Evolutionary conservation across 164 flowering plant genomes (phyloP), one percentile per base, ranked within the genome.

Genomic region (Chimonanthus praecox): DNA sequence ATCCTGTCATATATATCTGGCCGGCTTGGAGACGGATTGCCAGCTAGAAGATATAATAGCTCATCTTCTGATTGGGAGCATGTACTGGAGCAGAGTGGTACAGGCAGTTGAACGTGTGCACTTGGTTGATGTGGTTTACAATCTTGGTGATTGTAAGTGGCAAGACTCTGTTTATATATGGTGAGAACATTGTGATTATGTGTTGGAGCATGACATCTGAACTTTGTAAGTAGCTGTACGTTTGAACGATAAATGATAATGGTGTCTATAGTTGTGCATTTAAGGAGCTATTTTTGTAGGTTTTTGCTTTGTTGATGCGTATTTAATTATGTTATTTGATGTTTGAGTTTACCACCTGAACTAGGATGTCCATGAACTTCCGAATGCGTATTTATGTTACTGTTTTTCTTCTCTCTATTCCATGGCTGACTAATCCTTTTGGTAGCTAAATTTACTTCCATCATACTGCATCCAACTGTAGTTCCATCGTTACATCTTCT

Each of bases 31-130:
- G 49, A 64, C 68, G 76, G 62, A 58, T 66, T 76, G 51, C 58
- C 75, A 46, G 79, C 81, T 9, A 76, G 82, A n/a, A 73, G 77
- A 68, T 72, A 58, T 72, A 90, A 86, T 49, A 78, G 76, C 67
- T 68, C 81, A 44, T 77, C 90, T 7, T 87, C 87, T 21, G 95
- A 92, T 44, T 92, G 95, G 95, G 97, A 90, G 64, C 97, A 88
- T 75, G 87, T 90, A 1, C 73, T 78, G 71, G 84, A 83, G 77
- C 90, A 89, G 72, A 11, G 60, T 13, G 10, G 60, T 15, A n/a
- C 60, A 4, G 60, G 16, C 60, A 10, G 66, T 21, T 63, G 45
- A 63, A 7, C 18, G 3, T 63, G 66, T 18, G 45, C 43, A 7
- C 1, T 18, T 7, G 18, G 10, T 63, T 63, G 66, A 8, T 63